A percentile compares a stretch with the other conserved stretches of the same genome.
Evolutionary conservation across 2,329 filamentous ascomycete species (phyloP).

Genomic region (Pleomassaria siparia): DNA sequence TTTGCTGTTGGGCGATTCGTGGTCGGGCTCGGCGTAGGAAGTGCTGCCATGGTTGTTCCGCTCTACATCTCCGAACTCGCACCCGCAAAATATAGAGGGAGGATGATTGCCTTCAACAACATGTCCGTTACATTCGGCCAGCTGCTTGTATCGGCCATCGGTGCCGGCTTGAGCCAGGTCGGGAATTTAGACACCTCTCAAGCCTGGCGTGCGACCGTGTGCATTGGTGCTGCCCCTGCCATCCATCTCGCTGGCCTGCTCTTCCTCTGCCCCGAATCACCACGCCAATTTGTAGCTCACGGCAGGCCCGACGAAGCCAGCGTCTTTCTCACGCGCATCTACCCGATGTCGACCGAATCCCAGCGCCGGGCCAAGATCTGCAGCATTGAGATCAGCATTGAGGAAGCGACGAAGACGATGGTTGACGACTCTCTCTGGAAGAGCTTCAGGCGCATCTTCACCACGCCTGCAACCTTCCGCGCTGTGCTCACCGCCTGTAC

Average conservation of each 20-base stretch:
- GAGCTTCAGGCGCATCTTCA: slow-evolving; percentile 37
- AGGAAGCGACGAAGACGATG: slow-evolving; percentile 33
- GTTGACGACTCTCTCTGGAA: slow-evolving; percentile 36
- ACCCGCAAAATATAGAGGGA: slow-evolving; percentile 36
- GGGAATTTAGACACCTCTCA: slow-evolving; percentile 24
- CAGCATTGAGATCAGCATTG: slow-evolving; percentile 33
- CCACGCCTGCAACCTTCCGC: slow-evolving; percentile 33
- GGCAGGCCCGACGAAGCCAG: slow-evolving; percentile 35
- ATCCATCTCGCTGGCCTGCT: slow-evolving; percentile 39
- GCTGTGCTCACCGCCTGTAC: slow-evolving; percentile 39
- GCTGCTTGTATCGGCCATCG: slow-evolving; percentile 34
- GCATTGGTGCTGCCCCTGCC: slow-evolving; percentile 39
- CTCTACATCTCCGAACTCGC: slow-evolving; percentile 34
- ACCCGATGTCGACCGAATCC: slow-evolving; percentile 28
- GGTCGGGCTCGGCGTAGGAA: slow-evolving; percentile 34
- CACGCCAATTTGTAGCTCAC: slow-evolving; percentile 42
- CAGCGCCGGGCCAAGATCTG: slow-evolving; percentile 30
- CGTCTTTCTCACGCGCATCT: slow-evolving; percentile 36
- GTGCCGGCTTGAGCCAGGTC: slow-evolving; percentile 40
- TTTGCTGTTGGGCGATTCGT: slow-evolving; percentile 34
- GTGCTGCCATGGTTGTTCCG: slow-evolving; percentile 34
- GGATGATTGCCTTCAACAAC: slow-evolving; percentile 41
- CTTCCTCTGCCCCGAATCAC: slow-evolving; percentile 39
- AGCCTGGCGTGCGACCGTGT: slow-evolving; percentile 42
- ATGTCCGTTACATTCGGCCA: slow-evolving; percentile 37